Evolutionary conservation across 306 rosid species (phyloP).

Genomic region (Trifolium subterraneum): DNA sequence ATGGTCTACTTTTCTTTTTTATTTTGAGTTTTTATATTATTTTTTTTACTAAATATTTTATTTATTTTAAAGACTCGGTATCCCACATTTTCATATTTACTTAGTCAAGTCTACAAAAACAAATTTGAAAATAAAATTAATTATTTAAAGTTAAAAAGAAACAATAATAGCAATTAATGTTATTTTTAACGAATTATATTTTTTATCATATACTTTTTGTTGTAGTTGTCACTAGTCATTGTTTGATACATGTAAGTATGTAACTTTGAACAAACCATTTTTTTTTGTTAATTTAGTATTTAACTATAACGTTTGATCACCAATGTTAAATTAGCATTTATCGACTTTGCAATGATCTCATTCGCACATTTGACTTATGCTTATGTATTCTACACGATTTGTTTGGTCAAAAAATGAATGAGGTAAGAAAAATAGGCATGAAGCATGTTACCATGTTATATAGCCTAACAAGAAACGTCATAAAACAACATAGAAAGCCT

Average conservation of each 20-base stretch:
- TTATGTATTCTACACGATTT: neutral
- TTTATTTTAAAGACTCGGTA: too few species aligned
- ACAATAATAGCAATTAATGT: neutral
- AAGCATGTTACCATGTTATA: slow-evolving; percentile 33
- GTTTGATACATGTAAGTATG: neutral
- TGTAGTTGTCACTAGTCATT: neutral
- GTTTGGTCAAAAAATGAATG: slow-evolving; percentile 4
- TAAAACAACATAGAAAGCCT: slow-evolving; percentile 18
- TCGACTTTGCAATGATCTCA: slow-evolving; percentile 8
- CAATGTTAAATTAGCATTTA: slow-evolving; percentile 19
- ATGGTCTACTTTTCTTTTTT: neutral
- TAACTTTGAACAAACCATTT: neutral
- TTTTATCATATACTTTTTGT: neutral
- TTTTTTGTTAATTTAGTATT: neutral
- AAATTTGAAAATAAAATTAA: neutral
- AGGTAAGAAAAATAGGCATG: slow-evolving; percentile 15
- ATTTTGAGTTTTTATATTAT: slow-evolving; percentile 3
- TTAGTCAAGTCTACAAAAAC: slow-evolving; percentile 1
- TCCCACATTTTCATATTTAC: neutral
- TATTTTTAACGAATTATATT: too few species aligned
- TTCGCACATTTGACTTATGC: slow-evolving; percentile 35
- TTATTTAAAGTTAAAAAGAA: neutral
- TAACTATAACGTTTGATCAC: neutral
- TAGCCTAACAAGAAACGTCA: slow-evolving; percentile 34
- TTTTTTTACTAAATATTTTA: too few species aligned